A percentile compares a stretch with the other conserved stretches of the same genome.
Conservation (phyloP, 2,329 filamentous ascomycete genomes). For the Teratosphaeria epicoccoides region DNA sequence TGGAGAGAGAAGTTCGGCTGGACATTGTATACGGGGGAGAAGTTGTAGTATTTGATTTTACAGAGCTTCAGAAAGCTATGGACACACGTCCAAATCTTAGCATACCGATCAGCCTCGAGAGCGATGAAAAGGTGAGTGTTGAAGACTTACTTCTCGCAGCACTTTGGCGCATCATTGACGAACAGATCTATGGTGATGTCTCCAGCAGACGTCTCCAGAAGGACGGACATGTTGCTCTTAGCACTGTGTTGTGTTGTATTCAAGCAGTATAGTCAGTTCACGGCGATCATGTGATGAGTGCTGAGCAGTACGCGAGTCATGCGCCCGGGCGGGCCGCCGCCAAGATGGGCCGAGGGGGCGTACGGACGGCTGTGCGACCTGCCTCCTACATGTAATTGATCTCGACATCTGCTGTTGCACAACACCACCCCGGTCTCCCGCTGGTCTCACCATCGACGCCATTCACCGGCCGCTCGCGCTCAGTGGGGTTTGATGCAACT, state of each 20-base stretch:
- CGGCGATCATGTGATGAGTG: no score
- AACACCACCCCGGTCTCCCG: neutral
- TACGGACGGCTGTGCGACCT: no score
- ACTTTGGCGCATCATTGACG: slow-evolving; percentile 76
- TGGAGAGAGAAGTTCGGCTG: slow-evolving; percentile 96
- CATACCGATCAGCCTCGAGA: slow-evolving; percentile 43
- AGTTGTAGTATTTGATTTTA: slow-evolving; percentile 99
- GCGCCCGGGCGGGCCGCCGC: no score
- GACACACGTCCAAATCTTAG: slow-evolving; percentile 38
- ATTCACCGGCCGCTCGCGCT: neutral
- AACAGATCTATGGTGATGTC: slow-evolving; percentile 93
- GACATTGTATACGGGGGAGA: slow-evolving; percentile 79
- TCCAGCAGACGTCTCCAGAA: slow-evolving; percentile 83
- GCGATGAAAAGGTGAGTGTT: neutral
- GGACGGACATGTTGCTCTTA: slow-evolving; percentile 62
- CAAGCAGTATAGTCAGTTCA: no score
- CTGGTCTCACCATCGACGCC: neutral
- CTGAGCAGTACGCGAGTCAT: no score
- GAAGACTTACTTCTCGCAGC: slow-evolving; percentile 86
- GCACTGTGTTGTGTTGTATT: neutral
- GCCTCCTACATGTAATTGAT: no score
- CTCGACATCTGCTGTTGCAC: no score
- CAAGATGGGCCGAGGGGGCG: no score
- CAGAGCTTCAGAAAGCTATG: slow-evolving; percentile 91
- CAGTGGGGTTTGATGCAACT: neutral